Evolutionary conservation across 140 eudicot genomes (phyloP).

Genomic region (Bidens hawaiensis): DNA sequence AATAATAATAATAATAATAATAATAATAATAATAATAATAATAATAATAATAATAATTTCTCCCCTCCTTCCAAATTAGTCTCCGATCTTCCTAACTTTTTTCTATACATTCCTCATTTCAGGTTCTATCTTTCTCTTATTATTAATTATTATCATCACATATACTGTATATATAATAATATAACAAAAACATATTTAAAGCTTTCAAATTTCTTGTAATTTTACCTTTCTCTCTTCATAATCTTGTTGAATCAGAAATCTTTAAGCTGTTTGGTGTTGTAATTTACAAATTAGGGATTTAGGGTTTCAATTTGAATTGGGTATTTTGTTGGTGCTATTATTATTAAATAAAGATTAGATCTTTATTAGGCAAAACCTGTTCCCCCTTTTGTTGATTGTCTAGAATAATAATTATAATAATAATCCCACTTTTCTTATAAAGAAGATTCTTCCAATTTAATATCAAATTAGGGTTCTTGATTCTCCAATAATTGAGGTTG

Average conservation of each 20-base stretch:
- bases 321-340: constrained; percentile 24
- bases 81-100: constrained; percentile 6
- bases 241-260: neutral
- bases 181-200: neutral
- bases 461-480: constrained; percentile 23
- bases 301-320: constrained; percentile 9
- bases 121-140: neutral
- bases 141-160: neutral
- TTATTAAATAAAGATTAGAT: constrained; percentile 43
- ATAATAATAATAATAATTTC: too few species aligned
- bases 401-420: constrained; percentile 27
- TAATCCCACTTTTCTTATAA: constrained; percentile 22
- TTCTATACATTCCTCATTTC: constrained; percentile 8
- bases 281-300: constrained; percentile 12
- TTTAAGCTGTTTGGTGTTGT: neutral
- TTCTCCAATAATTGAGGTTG: constrained; percentile 10
- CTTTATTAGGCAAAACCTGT: constrained; percentile 27
- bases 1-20: too few species aligned
- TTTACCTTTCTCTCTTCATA: constrained; percentile 10
- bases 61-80: neutral
- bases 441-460: constrained; percentile 21
- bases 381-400: too few species aligned
- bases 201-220: neutral
- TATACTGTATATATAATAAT: neutral
- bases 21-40: too few species aligned